Base-by-base conservation (phyloP, 805 yeast species). In the Brettanomyces custersianus region DNA sequence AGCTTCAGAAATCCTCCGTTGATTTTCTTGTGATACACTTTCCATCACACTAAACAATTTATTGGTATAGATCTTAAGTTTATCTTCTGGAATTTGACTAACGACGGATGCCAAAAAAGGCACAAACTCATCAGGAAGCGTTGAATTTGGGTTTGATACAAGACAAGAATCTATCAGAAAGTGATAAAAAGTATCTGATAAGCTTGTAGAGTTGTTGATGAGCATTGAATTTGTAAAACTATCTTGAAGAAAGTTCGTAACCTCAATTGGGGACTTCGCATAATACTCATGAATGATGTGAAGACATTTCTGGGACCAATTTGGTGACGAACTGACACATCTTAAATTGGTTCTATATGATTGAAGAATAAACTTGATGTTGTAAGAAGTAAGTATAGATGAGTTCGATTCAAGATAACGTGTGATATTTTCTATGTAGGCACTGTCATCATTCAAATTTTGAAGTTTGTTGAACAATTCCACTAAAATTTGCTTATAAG, bases 261-360 rank as follows among this genome's bases (percentile, higher is more conserved):
- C 48, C 30, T 23, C 42, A 36, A 21, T 49, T 49, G 47, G 54
- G 49, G 47, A 60, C 68, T 46, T 72, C 3, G 29, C 19, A 29
- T 42, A 47, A 31, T 44, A 76, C 5, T 61, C 57, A n/a, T 61
- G 56, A 24, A 78, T 51, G 2, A 80, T 44, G 21, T 55, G 52
- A 5, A 53, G 51, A 28, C 73, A 57, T 42, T 72, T 71, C 2
- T 55, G 62, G 32, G 57, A 56, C 83, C 87, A 80, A 7, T 63
- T 52, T 0, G 67, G 59, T 21, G 68, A 55, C 5, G 76, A 50
- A 9, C 75, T 70, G 3, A 77, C 64, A 47, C 88, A 80, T 21
- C 67, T 48, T 36, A 68, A 65, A 35, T 72, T 71, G 10, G 62
- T 59, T 4, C 58, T 55, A 49, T 73, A 77, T 44, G 59, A 67